These are phyloP conservation scores for Daldinia eschscholtzii DNA, from an alignment of 2,329 filamentous ascomycete genomes.

Conservation along the genomic window DNA sequence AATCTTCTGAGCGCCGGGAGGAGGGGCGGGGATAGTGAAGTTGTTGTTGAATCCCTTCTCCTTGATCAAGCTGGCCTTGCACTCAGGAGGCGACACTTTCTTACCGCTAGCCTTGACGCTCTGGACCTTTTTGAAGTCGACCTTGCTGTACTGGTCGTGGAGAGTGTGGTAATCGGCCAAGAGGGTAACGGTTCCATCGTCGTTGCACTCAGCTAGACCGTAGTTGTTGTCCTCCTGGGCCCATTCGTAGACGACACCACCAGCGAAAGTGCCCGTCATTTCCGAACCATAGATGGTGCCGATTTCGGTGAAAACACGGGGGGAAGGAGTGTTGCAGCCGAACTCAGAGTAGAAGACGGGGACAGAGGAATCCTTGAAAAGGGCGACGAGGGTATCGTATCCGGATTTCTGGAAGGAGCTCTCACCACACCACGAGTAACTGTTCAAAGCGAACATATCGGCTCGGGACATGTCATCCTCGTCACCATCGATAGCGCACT, in stretches of 20 bases:
- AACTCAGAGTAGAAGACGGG: slow-evolving; percentile 87
- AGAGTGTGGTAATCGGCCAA: slow-evolving; percentile 79
- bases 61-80: slow-evolving; percentile 75
- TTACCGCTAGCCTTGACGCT: slow-evolving; percentile 69
- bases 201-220: slow-evolving; percentile 73
- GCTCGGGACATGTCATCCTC: slow-evolving; percentile 71
- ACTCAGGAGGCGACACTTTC: slow-evolving; percentile 68
- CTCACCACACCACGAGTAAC: slow-evolving; percentile 78
- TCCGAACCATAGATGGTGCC: slow-evolving; percentile 76
- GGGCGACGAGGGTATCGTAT: slow-evolving; percentile 72
- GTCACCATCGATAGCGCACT: slow-evolving; percentile 71
- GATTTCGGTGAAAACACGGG: slow-evolving; percentile 82
- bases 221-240: slow-evolving; percentile 77
- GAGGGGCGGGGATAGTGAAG: slow-evolving; percentile 80
- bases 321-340: slow-evolving; percentile 80
- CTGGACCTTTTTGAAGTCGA: slow-evolving; percentile 78
- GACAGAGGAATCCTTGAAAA: slow-evolving; percentile 75
- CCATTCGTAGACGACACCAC: slow-evolving; percentile 86
- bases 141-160: slow-evolving; percentile 77
- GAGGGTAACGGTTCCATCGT: slow-evolving; percentile 68
- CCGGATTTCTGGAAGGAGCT: slow-evolving; percentile 73
- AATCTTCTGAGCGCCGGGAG: slow-evolving; percentile 75
- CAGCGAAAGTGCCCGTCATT: slow-evolving; percentile 77
- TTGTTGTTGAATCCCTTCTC: slow-evolving; percentile 77
- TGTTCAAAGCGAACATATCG: slow-evolving; percentile 84